Evolutionary conservation across 805 yeast genomes (phyloP).

Genomic region (Sungouiozyma ichnusensis): DNA sequence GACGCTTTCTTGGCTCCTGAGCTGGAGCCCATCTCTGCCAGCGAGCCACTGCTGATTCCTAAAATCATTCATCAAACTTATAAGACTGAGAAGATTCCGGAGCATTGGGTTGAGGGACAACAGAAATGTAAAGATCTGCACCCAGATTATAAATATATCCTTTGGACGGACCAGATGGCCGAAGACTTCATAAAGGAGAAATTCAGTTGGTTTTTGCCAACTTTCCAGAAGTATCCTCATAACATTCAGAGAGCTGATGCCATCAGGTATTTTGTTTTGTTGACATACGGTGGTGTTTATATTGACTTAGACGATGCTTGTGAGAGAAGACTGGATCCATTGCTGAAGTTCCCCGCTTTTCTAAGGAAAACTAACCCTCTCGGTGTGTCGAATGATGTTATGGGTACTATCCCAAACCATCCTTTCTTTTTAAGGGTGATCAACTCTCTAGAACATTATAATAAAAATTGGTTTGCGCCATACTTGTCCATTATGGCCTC

Average conservation of each 20-base stretch:
- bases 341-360: conserved; percentile 73
- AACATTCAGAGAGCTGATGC: conserved; percentile 89
- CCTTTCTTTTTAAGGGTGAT: conserved; percentile 71
- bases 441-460: conserved; percentile 49
- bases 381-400: conserved; percentile 85
- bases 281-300: conserved; percentile 82
- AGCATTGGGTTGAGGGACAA: conserved; percentile 70
- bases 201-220: conserved; percentile 76
- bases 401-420: conserved; percentile 82
- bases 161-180: conserved; percentile 86
- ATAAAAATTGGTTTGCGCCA: conserved; percentile 74
- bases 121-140: conserved; percentile 65
- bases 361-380: conserved; percentile 82
- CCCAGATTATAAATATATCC: conserved; percentile 76
- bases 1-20: conserved; percentile 58
- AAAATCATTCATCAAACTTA: conserved; percentile 91
- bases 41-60: conserved; percentile 49
- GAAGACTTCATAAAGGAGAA: conserved; percentile 66
- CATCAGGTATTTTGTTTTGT: conserved; percentile 73
- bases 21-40: conserved; percentile 40
- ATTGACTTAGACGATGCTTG: conserved; percentile 89
- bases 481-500: conserved; percentile 87
- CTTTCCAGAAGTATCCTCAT: conserved; percentile 68
- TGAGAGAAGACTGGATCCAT: conserved; percentile 64
- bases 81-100: conserved; percentile 69